phyloP scores from a whole-genome alignment of 345 rosid genomes.

The Trapa incisa region DNA sequence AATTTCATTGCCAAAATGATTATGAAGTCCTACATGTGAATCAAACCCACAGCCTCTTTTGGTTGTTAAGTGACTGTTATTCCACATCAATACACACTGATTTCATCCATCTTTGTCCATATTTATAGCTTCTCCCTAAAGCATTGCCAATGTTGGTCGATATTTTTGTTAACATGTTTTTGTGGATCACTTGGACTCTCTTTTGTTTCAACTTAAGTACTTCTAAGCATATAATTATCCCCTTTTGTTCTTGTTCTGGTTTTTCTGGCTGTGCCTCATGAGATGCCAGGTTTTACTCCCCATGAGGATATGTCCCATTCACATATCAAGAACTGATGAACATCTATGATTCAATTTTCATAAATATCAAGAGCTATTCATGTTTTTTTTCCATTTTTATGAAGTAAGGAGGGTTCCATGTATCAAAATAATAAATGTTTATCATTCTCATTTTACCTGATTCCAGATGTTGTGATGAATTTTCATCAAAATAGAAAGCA shows the following conservation, averaged over 20 bases:
- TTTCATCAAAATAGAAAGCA: constrained; percentile 32
- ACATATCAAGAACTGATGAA: no score
- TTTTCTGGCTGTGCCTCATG: no score
- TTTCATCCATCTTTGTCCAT: no score
- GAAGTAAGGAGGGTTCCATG: no score
- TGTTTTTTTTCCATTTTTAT: no score
- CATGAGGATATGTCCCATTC: no score
- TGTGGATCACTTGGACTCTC: not conserved
- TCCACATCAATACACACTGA: no score
- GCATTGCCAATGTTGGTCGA: not conserved
- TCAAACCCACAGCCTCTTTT: no score
- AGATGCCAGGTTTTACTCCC: no score
- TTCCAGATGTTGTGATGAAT: constrained; percentile 48
- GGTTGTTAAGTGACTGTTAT: not conserved
- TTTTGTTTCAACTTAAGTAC: not conserved
- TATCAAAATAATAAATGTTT: not conserved
- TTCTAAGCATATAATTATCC: not conserved
- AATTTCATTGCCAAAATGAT: no score
- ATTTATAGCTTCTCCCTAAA: not conserved
- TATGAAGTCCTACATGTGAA: no score
- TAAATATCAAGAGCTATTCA: not conserved
- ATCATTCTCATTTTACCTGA: not conserved
- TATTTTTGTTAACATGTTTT: not conserved
- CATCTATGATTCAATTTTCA: no score
- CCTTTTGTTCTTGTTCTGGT: not conserved